Conservation (phyloP, 2,329 filamentous ascomycete species). For the Zarea fungicola region DNA sequence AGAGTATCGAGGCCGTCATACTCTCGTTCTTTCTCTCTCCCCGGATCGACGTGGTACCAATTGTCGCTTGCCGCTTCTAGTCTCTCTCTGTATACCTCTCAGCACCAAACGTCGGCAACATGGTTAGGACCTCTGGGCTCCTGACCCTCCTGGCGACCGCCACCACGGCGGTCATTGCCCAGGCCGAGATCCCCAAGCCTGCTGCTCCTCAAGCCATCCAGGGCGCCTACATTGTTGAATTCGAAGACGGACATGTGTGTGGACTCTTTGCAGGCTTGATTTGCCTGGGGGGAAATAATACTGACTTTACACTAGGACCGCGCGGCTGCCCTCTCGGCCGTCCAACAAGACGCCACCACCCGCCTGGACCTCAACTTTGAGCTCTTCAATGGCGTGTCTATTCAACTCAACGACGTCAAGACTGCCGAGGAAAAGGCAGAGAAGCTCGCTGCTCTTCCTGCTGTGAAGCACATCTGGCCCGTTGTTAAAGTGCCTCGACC, state of each 20-base stretch:
- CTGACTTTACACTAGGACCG: constrained; percentile 21
- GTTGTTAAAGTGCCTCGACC: constrained; percentile 39
- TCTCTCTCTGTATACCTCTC: not conserved
- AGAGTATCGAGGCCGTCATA: not conserved
- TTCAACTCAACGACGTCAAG: constrained; percentile 45
- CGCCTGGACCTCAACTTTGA: constrained; percentile 45
- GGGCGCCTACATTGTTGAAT: constrained; percentile 49
- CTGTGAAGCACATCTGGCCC: constrained; percentile 46
- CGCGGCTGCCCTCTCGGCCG: constrained; percentile 32
- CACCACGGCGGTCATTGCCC: constrained; percentile 20
- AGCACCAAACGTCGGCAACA: constrained; percentile 18
- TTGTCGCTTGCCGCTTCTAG: too few species aligned
- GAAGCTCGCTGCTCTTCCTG: constrained; percentile 36
- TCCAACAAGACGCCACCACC: constrained; percentile 35
- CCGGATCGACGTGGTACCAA: not conserved
- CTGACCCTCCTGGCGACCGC: constrained; percentile 32
- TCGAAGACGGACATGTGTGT: constrained; percentile 44
- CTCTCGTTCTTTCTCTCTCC: not conserved
- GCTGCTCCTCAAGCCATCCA: constrained; percentile 27
- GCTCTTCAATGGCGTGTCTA: constrained; percentile 50
- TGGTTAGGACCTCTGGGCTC: constrained; percentile 31
- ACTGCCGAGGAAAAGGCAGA: constrained; percentile 37
- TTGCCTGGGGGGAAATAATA: too few species aligned
- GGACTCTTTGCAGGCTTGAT: not conserved
- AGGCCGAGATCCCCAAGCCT: not conserved